These are phyloP conservation scores for Hortiboletus flavorubellus DNA, from an alignment of 768 basidiomycete species.

Conservation along the genomic window DNA sequence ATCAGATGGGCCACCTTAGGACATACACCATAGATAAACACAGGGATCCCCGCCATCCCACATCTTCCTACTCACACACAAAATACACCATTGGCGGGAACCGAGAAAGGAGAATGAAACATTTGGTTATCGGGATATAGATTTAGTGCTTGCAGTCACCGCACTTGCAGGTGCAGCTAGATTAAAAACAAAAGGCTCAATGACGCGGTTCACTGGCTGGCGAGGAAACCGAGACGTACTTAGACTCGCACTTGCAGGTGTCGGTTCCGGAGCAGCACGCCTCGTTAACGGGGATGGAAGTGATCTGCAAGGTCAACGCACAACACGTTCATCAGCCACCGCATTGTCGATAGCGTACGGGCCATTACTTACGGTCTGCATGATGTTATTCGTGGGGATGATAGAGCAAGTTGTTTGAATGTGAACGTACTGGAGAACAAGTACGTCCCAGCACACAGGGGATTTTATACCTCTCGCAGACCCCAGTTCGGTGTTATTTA, in stretches of 20 bases:
- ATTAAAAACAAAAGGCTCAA: not conserved
- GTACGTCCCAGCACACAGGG: not conserved
- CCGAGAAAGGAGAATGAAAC: not conserved
- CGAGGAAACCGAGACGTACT: not conserved
- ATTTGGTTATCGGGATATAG: not conserved
- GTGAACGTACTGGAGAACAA: not conserved
- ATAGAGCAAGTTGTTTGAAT: not conserved
- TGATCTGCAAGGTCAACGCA: slow-evolving; percentile 1
- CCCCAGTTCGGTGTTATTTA: slow-evolving; percentile 4
- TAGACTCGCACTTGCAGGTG: slow-evolving; percentile 4
- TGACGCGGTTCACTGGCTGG: not conserved
- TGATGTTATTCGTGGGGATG: not conserved
- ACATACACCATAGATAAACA: not conserved
- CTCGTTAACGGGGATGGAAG: slow-evolving; percentile 6
- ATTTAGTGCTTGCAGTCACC: slow-evolving; percentile 14
- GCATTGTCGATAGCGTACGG: not conserved
- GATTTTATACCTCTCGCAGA: slow-evolving; percentile 1
- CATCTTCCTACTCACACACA: not conserved
- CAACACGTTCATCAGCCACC: not conserved
- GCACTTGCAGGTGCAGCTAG: slow-evolving; percentile 14
- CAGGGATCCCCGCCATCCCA: not conserved
- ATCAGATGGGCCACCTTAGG: not conserved
- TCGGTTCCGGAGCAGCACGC: slow-evolving; percentile 11
- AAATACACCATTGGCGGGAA: not conserved
- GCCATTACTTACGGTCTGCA: slow-evolving; percentile 20